Evolutionary conservation across 352 stramenopile species (phyloP).

Genomic region (Aphanomyces astaci): DNA sequence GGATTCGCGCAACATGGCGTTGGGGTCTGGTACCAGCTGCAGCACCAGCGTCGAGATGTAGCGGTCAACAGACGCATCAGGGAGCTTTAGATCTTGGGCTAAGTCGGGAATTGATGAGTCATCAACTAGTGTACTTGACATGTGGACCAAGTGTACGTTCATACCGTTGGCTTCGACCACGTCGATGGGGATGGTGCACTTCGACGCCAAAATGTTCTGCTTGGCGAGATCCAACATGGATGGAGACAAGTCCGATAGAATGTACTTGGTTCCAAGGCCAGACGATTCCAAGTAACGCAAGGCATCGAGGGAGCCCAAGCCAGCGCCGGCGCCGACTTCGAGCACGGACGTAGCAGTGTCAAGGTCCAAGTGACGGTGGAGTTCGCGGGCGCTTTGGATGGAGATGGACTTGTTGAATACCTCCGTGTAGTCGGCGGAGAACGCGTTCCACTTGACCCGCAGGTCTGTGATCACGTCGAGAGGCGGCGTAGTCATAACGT

Average conservation of each 20-base stretch:
- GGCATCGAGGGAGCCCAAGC: constrained; percentile 39
- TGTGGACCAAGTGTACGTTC: too few relatives aligned
- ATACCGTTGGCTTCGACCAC: too few relatives aligned
- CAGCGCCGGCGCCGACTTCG: constrained; percentile 41
- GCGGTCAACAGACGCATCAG: constrained; percentile 34
- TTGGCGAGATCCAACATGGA: constrained; percentile 1
- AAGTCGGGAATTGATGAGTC: background rate
- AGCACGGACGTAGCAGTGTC: constrained; percentile 34
- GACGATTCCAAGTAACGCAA: constrained; percentile 25
- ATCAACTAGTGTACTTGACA: background rate
- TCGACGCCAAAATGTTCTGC: too few relatives aligned
- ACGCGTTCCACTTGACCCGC: constrained; percentile 30
- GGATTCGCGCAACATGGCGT: constrained; percentile 41
- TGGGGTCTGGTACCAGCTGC: constrained; percentile 39
- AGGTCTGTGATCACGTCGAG: background rate
- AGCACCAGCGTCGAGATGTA: constrained; percentile 47
- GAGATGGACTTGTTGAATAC: constrained; percentile 44
- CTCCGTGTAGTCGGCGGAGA: constrained; percentile 36
- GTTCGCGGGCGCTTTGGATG: constrained; percentile 35
- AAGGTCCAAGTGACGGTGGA: constrained; percentile 49
- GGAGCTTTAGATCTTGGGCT: constrained; percentile 33
- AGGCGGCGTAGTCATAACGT: too few relatives aligned
- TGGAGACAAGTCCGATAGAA: constrained; percentile 2
- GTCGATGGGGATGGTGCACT: too few relatives aligned
- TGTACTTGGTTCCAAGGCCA: constrained; percentile 16